phyloP scores from a whole-genome alignment of 352 stramenopile genomes.

The Pythium insidiosum region DNA sequence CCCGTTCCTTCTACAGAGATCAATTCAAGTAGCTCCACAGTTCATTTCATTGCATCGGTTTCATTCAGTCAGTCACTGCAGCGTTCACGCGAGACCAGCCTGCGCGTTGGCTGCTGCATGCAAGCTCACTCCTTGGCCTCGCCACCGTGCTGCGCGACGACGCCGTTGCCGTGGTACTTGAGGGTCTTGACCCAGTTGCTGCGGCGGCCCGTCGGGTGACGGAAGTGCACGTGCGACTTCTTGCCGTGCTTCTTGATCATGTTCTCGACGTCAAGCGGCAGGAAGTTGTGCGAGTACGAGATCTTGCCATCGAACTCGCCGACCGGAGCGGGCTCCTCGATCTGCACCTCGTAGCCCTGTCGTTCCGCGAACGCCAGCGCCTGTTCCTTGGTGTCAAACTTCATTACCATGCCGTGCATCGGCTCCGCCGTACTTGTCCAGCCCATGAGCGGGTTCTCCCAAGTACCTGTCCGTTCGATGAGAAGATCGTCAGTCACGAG shows the following conservation, averaged over 20 bases:
- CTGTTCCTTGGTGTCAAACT: constrained; percentile 86
- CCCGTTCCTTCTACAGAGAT: too few species aligned
- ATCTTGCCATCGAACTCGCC: constrained; percentile 73
- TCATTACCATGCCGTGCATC: constrained; percentile 75
- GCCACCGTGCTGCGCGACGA: constrained; percentile 72
- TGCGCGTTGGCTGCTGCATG: too few species aligned
- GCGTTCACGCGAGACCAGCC: too few species aligned
- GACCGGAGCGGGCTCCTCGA: constrained; percentile 61
- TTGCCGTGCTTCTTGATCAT: constrained; percentile 76
- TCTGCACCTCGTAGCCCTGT: constrained; percentile 82
- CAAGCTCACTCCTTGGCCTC: constrained; percentile 62
- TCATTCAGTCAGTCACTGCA: too few species aligned
- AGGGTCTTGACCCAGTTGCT: constrained; percentile 87
- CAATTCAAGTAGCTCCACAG: too few species aligned
- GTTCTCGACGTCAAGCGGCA: constrained; percentile 64
- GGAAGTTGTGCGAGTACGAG: constrained; percentile 85
- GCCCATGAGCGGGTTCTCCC: constrained; percentile 93
- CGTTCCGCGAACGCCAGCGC: constrained; percentile 79
- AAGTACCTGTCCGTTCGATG: constrained; percentile 28
- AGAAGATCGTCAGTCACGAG: too few species aligned
- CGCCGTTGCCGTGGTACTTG: constrained; percentile 80
- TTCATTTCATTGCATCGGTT: too few species aligned
- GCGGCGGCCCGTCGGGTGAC: constrained; percentile 61
- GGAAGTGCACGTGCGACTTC: constrained; percentile 67
- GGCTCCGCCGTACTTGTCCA: constrained; percentile 89